These are phyloP conservation scores for Filobasidium wieringae DNA, from an alignment of 768 basidiomycete genomes.

Conservation along the genomic window DNA sequence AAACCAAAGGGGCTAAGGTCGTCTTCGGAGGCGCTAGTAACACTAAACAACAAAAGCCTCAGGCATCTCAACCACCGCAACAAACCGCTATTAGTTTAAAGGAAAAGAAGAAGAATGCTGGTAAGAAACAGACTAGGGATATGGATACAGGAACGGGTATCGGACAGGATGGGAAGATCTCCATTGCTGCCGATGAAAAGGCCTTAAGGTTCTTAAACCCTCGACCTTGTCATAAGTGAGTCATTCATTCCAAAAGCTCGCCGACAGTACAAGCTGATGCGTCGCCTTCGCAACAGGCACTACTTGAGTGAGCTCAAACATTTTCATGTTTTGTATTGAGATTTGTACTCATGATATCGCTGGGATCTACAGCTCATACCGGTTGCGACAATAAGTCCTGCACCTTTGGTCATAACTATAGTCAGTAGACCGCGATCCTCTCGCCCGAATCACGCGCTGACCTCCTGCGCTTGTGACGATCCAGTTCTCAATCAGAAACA, in stretches of 20 bases:
- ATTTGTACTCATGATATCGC: not conserved
- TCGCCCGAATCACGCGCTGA: not conserved
- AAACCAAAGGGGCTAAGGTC: too few relatives aligned
- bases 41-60: not conserved
- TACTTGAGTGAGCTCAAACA: conserved; percentile 16
- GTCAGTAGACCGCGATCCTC: conserved; percentile 13
- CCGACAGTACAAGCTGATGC: too few relatives aligned
- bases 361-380: conserved; percentile 14
- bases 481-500: conserved; percentile 12
- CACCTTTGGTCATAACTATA: conserved; percentile 27
- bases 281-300: conserved; percentile 6
- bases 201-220: conserved; percentile 24
- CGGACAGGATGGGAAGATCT: not conserved
- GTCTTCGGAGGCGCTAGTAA: too few relatives aligned
- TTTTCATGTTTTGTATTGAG: not conserved
- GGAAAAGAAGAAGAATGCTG: not conserved
- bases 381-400: conserved; percentile 26
- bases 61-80: not conserved
- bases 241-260: too few relatives aligned
- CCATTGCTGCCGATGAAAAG: conserved; percentile 4
- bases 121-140: not conserved
- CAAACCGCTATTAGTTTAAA: too few relatives aligned
- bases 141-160: not conserved
- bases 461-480: not conserved
- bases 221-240: conserved; percentile 35